Base-by-base conservation (phyloP, 805 yeast species). In the Henningerozyma blattae region DNA sequence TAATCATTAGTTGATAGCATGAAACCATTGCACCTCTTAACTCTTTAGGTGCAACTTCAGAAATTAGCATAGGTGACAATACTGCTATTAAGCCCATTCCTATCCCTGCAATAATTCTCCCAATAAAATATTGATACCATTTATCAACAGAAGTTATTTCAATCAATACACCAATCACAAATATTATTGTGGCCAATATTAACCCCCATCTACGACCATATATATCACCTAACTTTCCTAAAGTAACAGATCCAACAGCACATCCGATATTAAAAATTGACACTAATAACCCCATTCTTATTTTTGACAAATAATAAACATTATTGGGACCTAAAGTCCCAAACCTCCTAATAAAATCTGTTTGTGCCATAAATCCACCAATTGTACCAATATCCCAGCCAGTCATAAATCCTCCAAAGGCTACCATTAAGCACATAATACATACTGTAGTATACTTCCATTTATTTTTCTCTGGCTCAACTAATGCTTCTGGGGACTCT, bases 321-420 rank as follows among this genome's bases (percentile, higher is more conserved):
- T 77, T 78, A 28, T 41, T 48, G 5, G 51, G 32, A 32, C 59
- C 42, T 3, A 41, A 16, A 40, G 62, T 56, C 48, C 81, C 84
- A 43, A 76, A 75, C 46, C 76, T 60, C 14, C 43, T 37, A 33
- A 58, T 50, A 55, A 69, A 77, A 41, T 74, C 73, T 13, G 62
- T 46, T 75, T 77, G 72, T 51, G 72, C 72, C 32, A 76, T 73
- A 47, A 77, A 73, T 44, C 84, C 84, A 28, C 81, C 75, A 55
- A 77, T 71, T 42, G 85, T 76, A 62, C 85, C 86, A 33, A 83
- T 78, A 62, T 77, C 86, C 68, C 77, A 77, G 39, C 86, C 86
- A 45, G 75, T 77, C 29, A 76, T 76, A 27, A 41, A 41, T n/a
- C 44, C 44, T 32, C 44, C 44, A 18, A 41, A 41, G 10, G 42